Evolutionary conservation across 1,284 basidiomycete genomes (phyloP), one percentile per base, ranked within the genome.

Genomic region (Trametes polyzona): DNA sequence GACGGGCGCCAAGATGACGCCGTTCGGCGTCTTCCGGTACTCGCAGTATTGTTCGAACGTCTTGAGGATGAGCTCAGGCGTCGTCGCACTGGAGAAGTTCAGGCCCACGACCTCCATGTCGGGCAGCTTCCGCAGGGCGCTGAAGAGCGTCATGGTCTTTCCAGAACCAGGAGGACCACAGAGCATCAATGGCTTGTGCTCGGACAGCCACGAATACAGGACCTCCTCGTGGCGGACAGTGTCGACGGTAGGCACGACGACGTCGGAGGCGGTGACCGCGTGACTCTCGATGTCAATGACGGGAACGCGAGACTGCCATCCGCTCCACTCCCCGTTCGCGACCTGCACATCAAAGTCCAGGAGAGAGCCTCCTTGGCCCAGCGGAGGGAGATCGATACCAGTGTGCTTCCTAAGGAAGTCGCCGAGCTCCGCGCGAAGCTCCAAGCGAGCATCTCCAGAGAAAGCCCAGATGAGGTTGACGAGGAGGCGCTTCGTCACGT

Each of bases 141-240:
- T 97, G 78, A 99, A 98, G n/a, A 99, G 79, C 0, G 98, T 99
- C 97, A 99, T 99, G 4, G 97, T 99, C 80, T 99, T 99, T 36
- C 97, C 97, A 23, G 96, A 98, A 69, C 97, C 97, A 7, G 97
- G 97, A 67, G 97, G 97, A 44, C 97, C 97, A 72, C 97, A 99
- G 21, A 99, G 84, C 87, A 99, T 93, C 54, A 99, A 83, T 5
- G 97, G 98, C 72, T 98, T 98, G 78, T 99, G 96, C 73, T 99
- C 98, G 0, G 95, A 96, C 2, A 99, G 80, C 96, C 96, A 99
- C 0, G 95, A 97, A 74, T 99, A 99, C 1, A 99, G 78, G 26
- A 99, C 95, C 70, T 98, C 96, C 72, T 99, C 98, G 71, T 99
- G 97, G 32, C 98, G 93, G 33, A 99, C 91, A 3, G 97, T 99